Conservation (phyloP, 2,329 filamentous ascomycete genomes). For the Pyrenophora tritici-repentis region DNA sequence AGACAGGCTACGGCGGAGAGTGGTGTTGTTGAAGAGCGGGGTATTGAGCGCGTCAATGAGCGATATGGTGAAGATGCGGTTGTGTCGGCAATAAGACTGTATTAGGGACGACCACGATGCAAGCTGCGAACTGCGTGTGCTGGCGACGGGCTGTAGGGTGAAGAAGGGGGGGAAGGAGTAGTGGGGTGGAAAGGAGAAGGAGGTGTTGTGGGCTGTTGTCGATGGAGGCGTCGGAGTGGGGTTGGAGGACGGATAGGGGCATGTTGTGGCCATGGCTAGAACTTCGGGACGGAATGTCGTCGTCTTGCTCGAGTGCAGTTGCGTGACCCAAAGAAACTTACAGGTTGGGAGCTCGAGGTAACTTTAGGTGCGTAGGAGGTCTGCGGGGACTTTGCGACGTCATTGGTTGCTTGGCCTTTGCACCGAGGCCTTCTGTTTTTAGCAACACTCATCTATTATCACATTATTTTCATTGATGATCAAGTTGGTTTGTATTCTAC, state of each 20-base stretch:
- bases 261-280: conserved; percentile 19
- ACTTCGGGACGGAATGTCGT: not conserved
- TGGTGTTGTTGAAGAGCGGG: conserved; percentile 60
- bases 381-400: conserved; percentile 26
- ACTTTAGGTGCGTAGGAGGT: conserved; percentile 8
- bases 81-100: conserved; percentile 78
- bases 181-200: conserved; percentile 53
- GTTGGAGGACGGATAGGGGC: conserved; percentile 11
- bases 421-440: too few relatives aligned
- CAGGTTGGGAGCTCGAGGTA: not conserved
- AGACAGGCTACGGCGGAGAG: conserved; percentile 52
- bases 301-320: not conserved
- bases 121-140: conserved; percentile 75
- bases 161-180: conserved; percentile 86
- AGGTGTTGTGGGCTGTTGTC: conserved; percentile 9
- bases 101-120: conserved; percentile 86
- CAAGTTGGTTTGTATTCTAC: too few relatives aligned
- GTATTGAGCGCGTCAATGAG: conserved; percentile 62
- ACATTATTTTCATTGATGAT: too few relatives aligned
- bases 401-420: conserved; percentile 18
- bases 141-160: conserved; percentile 76
- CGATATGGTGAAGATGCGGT: conserved; percentile 76
- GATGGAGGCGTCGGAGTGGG: conserved; percentile 13
- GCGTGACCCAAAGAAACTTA: not conserved
- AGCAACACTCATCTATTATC: too few relatives aligned